A percentile compares a stretch with the other conserved stretches of the same genome.
Evolutionary conservation across 1,284 basidiomycete species (phyloP).

Genomic region (Uromyces viciae-fabae): DNA sequence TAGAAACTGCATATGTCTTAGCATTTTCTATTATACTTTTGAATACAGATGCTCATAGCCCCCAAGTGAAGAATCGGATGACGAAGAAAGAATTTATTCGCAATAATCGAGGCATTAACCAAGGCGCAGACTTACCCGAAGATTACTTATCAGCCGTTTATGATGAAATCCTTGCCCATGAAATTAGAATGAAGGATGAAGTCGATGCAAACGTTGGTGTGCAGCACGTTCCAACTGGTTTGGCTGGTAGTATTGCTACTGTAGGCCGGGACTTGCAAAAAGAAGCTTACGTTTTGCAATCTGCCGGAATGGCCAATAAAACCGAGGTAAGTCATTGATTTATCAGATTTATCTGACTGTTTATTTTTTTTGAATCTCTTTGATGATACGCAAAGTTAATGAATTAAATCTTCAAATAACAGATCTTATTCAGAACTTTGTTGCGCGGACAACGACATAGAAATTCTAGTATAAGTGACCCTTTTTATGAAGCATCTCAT

Average conservation of each 20-base stretch:
- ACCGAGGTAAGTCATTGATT: slow-evolving; percentile 77
- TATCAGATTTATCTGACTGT: slow-evolving; percentile 37
- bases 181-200: slow-evolving; percentile 97
- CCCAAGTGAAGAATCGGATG: slow-evolving; percentile 85
- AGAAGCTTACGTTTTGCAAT: slow-evolving; percentile 88
- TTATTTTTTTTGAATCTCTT: not conserved
- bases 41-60: slow-evolving; percentile 92
- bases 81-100: slow-evolving; percentile 80
- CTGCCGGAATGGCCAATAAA: slow-evolving; percentile 89
- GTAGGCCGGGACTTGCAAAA: slow-evolving; percentile 88
- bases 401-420: not conserved
- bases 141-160: slow-evolving; percentile 72
- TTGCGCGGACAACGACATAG: slow-evolving; percentile 79
- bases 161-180: slow-evolving; percentile 82
- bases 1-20: slow-evolving; percentile 86
- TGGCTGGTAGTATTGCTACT: slow-evolving; percentile 74
- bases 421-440: slow-evolving; percentile 85
- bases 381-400: not conserved
- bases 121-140: slow-evolving; percentile 78
- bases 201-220: slow-evolving; percentile 63
- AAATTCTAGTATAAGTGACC: slow-evolving; percentile 65
- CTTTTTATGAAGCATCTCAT: slow-evolving; percentile 90
- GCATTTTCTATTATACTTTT: slow-evolving; percentile 90
- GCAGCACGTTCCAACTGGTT: slow-evolving; percentile 60
- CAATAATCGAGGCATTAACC: slow-evolving; percentile 93